A percentile compares a stretch with the other conserved stretches of the same genome.
Evolutionary conservation across 805 yeast genomes (phyloP).

Genomic region (Kluyveromyces wickerhamii): DNA sequence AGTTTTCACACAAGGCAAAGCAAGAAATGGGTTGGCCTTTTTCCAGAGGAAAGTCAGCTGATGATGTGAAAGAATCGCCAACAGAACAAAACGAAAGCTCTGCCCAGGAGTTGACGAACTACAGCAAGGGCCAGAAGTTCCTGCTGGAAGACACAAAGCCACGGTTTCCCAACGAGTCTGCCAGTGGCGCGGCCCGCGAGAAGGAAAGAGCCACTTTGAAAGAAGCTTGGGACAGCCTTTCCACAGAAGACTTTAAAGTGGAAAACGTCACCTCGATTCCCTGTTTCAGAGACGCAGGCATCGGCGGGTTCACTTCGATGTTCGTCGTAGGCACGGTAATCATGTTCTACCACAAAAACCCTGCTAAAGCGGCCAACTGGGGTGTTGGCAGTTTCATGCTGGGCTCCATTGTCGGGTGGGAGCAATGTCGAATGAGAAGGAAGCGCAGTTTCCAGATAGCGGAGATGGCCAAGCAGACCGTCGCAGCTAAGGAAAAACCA

Average conservation of each 20-base stretch:
- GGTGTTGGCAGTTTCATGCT: slow-evolving; percentile 68
- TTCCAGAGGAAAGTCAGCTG: slow-evolving; percentile 6
- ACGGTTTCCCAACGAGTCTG: slow-evolving; percentile 29
- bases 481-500: slow-evolving; percentile 31
- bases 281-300: slow-evolving; percentile 72
- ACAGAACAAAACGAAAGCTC: slow-evolving; percentile 6
- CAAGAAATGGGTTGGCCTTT: slow-evolving; percentile 24
- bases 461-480: slow-evolving; percentile 53
- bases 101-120: slow-evolving; percentile 15
- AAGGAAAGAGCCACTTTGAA: slow-evolving; percentile 28
- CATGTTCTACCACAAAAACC: slow-evolving; percentile 56
- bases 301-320: slow-evolving; percentile 66
- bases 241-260: slow-evolving; percentile 43
- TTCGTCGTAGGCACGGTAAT: slow-evolving; percentile 63
- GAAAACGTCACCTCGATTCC: slow-evolving; percentile 52
- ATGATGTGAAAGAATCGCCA: slow-evolving; percentile 5
- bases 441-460: slow-evolving; percentile 59
- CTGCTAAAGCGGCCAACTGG: slow-evolving; percentile 68
- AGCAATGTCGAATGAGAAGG: slow-evolving; percentile 74
- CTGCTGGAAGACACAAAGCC: slow-evolving; percentile 36
- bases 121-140: slow-evolving; percentile 30
- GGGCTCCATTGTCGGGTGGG: slow-evolving; percentile 86
- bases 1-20: no score
- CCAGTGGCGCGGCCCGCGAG: slow-evolving; percentile 17
- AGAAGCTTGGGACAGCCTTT: slow-evolving; percentile 37